Conservation (phyloP, 169 alveolate species). For the Eimeria praecox region DNA sequence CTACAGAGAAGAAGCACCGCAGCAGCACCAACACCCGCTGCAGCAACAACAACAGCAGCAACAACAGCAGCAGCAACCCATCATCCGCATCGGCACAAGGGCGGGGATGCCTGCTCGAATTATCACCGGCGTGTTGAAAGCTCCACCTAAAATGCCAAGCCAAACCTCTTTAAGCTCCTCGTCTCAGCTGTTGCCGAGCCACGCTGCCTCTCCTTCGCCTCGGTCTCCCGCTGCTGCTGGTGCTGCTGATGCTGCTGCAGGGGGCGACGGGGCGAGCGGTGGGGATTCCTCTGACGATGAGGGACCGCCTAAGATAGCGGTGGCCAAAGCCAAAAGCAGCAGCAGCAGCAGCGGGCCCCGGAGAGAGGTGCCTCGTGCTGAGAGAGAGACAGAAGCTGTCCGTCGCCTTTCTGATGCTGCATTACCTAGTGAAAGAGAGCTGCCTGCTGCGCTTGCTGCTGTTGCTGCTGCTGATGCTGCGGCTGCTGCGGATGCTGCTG, state of each 20-base stretch:
- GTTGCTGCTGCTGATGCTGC: neutral
- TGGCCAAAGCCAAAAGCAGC: neutral
- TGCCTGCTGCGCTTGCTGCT: neutral
- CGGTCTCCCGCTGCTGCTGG: neutral
- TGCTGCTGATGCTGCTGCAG: neutral
- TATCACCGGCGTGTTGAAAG: slow-evolving; percentile 43
- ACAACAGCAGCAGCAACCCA: slow-evolving; percentile 33
- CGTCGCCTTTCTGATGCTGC: neutral
- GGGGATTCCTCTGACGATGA: neutral
- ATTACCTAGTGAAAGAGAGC: too few species aligned
- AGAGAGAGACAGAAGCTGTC: neutral
- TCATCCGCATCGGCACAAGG: slow-evolving; percentile 41
- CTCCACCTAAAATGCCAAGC: slow-evolving; percentile 20
- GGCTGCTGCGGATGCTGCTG: neutral
- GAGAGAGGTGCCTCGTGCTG: neutral
- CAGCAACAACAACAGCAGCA: neutral
- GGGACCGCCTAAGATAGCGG: neutral
- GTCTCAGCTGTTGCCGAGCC: neutral
- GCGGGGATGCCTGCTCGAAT: slow-evolving; percentile 45
- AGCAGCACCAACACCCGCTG: neutral
- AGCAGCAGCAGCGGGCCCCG: neutral
- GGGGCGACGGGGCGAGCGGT: neutral
- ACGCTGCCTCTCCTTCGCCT: neutral
- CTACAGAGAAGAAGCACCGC: neutral
- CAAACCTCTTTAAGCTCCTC: neutral